These are phyloP conservation scores for Ustilago cynodontis DNA, from an alignment of 1,284 basidiomycete species.

Conservation along the genomic window DNA sequence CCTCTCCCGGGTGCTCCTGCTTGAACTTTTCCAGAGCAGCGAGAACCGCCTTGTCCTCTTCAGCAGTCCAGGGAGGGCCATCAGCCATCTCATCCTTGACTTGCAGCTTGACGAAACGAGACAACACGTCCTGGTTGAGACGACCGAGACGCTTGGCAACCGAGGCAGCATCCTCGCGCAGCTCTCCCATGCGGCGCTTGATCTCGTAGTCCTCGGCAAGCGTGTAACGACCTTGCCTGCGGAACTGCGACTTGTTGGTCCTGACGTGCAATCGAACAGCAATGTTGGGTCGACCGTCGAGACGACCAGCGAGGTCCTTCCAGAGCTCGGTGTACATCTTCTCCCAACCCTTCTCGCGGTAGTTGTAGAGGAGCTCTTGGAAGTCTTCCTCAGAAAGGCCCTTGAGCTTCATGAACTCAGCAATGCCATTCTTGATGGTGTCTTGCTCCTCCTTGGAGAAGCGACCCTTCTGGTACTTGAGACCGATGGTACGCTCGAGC, in stretches of 20 bases:
- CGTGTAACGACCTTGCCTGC: slow-evolving; percentile 45
- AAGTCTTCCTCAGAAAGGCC: slow-evolving; percentile 46
- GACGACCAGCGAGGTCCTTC: slow-evolving; percentile 47
- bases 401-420: slow-evolving; percentile 46
- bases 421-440: slow-evolving; percentile 47
- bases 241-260: slow-evolving; percentile 49
- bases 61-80: slow-evolving; percentile 33
- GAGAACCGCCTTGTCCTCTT: slow-evolving; percentile 53
- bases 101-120: slow-evolving; percentile 47
- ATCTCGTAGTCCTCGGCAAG: slow-evolving; percentile 48
- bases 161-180: slow-evolving; percentile 33
- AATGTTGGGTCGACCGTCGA: slow-evolving; percentile 48
- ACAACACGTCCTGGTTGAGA: slow-evolving; percentile 42
- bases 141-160: slow-evolving; percentile 55
- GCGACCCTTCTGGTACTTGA: slow-evolving; percentile 47
- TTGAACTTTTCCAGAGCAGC: slow-evolving; percentile 47
- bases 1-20: slow-evolving; percentile 43
- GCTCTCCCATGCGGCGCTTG: slow-evolving; percentile 26
- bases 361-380: slow-evolving; percentile 54
- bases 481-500: slow-evolving; percentile 50
- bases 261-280: slow-evolving; percentile 47
- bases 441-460: slow-evolving; percentile 49
- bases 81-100: slow-evolving; percentile 44
- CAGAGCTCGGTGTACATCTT: slow-evolving; percentile 53
- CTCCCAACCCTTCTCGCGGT: slow-evolving; percentile 46